Evolutionary conservation across 768 basidiomycete genomes (phyloP), one percentile per base, ranked within the genome.

Genomic region (Clitopilus passeckerianus): DNA sequence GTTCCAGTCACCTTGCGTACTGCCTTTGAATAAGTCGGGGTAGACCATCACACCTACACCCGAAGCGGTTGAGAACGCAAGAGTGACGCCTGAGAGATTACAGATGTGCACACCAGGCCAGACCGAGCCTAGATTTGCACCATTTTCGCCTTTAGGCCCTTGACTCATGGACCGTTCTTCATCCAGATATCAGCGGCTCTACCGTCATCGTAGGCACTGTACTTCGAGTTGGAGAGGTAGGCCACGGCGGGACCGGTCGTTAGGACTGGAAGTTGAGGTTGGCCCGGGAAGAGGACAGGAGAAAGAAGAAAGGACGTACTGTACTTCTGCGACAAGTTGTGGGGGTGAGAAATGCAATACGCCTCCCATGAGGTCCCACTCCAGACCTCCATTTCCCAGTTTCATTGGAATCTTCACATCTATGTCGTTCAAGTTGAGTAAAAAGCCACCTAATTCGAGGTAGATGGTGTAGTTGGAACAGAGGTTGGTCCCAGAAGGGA

Each of bases 341-440:
- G 88, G 3, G 89, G 74, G 64, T 85, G 81, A 89, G 63, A 91
- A 86, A 68, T 91, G 89, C 33, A 91, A 69, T 0, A 90, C 80
- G 6, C 90, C 90, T 3, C 90, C 91, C 63, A 93, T 87, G 33
- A 83, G 80, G 61, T 90, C 86, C 69, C 91, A 93, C 72, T 92
- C 87, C 59, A 90, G 70, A 5, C 63, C 69, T 27, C 67, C 71
- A 53, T 78, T 73, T 24, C 77, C 79, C 58, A 90, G 72, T 66
- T 89, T 89, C n/a, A n/a, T n/a, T n/a, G n/a, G n/a, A n/a, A n/a
- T n/a, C n/a, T n/a, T n/a, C 74, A 91, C 75, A 61, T 91, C 89
- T 86, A 91, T 90, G 0, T 89, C 89, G 63, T 88, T 84, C 9
- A 86, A 84, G 67, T 83, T 89, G 57, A 87, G 77, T 0, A 90